Evolutionary conservation across 2,329 filamentous ascomycete species (phyloP), one percentile per base, ranked within the genome.

Genomic region (Chrysoporthe austroafricana): DNA sequence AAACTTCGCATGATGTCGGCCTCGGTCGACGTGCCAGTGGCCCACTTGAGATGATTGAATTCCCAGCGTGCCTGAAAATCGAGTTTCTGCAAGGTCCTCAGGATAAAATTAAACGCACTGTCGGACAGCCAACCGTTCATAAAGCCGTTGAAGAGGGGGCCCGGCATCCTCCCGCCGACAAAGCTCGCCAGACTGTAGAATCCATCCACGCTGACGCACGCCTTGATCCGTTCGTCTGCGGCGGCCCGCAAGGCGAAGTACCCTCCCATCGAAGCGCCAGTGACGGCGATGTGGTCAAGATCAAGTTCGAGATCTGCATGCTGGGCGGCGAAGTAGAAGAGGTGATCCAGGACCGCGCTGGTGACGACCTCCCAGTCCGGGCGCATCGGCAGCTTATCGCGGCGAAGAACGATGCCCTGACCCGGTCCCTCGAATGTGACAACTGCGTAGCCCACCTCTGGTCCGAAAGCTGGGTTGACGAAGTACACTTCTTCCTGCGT

Each of bases 341-440:
- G 71, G 44, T 74, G 71, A 62, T 80, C 74, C 0, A 82, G 43
- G 1, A 81, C 79, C 1, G 62, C 42, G 13, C 64, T 60, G 1
- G 70, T 70, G 2, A 82, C 78, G 0, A 69, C 63, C 54, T 82
- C 80, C 73, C 76, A 81, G 69, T 82, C 79, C 0, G 77, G 77
- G 0, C 78, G 74, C 67, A 82, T 72, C 0, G 52, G 62, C 6
- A 77, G 42, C 46, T 73, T 70, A 39, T 77, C 64, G 0, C 71
- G 69, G 1, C 73, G 72, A 0, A 82, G 73, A 2, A 76, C 66
- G 3, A 82, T 71, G 0, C 82, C 81, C 66, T 84, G 82, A 0
- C 81, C 82, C 0, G 82, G 82, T 0, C 81, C 82, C 2, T 85
- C 81, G 54, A 82, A 82, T 0, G 75, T 81, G 9, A 84, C 63